A percentile compares a stretch with the other conserved stretches of the same genome.
These are phyloP conservation scores for Tetrapisispora namnaoensis DNA, from an alignment of 805 yeast genomes.

Conservation along the genomic window DNA sequence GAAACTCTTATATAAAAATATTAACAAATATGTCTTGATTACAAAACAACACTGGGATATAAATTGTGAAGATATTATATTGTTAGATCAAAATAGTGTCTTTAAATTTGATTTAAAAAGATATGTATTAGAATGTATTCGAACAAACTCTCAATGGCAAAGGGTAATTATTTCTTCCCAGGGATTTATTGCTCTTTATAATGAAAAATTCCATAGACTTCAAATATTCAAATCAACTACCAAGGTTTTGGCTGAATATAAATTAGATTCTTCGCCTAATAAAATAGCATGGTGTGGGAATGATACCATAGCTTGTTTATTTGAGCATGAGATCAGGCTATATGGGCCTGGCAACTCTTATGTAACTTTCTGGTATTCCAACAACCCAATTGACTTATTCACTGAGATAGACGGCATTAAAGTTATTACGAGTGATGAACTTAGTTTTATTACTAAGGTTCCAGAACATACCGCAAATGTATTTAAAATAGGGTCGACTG, in stretches of 20 bases:
- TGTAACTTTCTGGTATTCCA: slow-evolving; percentile 40
- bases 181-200: slow-evolving; percentile 41
- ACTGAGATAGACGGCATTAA: slow-evolving; percentile 65
- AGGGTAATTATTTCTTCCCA: slow-evolving; percentile 17
- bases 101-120: slow-evolving; percentile 7
- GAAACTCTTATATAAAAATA: slow-evolving; percentile 11
- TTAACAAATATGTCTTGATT: slow-evolving; percentile 15
- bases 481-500: slow-evolving; percentile 74
- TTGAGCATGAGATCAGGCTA: slow-evolving; percentile 56
- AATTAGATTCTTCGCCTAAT: slow-evolving; percentile 29
- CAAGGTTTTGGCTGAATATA: slow-evolving; percentile 18
- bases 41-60: slow-evolving; percentile 25
- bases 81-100: slow-evolving; percentile 20
- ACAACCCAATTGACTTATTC: slow-evolving; percentile 33
- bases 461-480: slow-evolving; percentile 45
- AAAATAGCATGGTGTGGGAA: slow-evolving; percentile 75
- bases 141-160: slow-evolving; percentile 21
- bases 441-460: slow-evolving; percentile 60
- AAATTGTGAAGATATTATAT: slow-evolving; percentile 11
- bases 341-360: slow-evolving; percentile 57
- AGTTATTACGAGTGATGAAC: slow-evolving; percentile 45
- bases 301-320: slow-evolving; percentile 57
- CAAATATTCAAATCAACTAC: slow-evolving; percentile 36
- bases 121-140: slow-evolving; percentile 1
- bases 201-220: slow-evolving; percentile 33